phyloP scores from a whole-genome alignment of 179 eudicot species.

The Silene noctiflora region DNA sequence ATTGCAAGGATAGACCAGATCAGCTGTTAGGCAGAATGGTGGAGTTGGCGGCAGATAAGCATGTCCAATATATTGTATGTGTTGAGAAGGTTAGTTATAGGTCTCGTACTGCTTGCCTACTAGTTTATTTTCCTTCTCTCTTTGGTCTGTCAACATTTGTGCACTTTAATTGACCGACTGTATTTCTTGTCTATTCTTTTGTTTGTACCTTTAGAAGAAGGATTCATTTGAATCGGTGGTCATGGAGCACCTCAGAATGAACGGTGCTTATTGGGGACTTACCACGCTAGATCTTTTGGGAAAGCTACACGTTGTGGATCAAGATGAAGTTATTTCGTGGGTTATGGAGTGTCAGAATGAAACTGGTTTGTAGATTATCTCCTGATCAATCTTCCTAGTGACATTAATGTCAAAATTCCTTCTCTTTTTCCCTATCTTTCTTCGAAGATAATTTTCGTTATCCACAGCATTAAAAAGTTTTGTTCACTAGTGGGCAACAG shows the following conservation, averaged over 20 bases:
- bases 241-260: constrained; percentile 81
- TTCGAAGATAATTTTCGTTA: background rate
- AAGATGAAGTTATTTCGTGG: constrained; percentile 79
- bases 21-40: constrained; percentile 38
- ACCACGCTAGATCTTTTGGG: constrained; percentile 76
- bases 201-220: constrained; percentile 47
- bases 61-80: constrained; percentile 56
- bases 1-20: constrained; percentile 1
- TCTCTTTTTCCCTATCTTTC: background rate
- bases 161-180: background rate
- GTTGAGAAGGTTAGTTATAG: constrained; percentile 58
- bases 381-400: background rate
- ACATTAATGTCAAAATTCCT: background rate
- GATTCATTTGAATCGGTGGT: constrained; percentile 71
- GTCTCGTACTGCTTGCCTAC: too few species aligned
- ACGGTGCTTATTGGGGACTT: constrained; percentile 97
- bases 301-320: constrained; percentile 61
- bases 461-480: background rate
- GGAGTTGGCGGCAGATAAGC: constrained; percentile 61
- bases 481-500: background rate
- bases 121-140: background rate
- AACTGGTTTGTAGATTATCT: constrained; percentile 50
- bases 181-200: constrained; percentile 6
- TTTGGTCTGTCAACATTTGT: background rate
- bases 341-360: constrained; percentile 91